Evolutionary conservation across 176 grass and related monocot genomes (phyloP).

Genomic region (Phyllostachys edulis): DNA sequence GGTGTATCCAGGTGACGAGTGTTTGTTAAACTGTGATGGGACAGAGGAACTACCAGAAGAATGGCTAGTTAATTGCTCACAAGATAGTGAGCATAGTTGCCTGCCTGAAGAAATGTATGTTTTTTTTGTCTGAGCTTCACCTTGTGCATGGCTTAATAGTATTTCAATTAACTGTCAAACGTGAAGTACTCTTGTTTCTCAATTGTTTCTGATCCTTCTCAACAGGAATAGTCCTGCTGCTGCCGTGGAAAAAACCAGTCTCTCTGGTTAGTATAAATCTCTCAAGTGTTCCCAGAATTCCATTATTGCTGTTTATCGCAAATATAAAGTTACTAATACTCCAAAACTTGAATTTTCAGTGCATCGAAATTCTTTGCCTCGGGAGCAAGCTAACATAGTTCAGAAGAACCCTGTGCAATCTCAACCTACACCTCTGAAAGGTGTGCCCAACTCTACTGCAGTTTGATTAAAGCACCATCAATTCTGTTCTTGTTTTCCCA

Average conservation of each 20-base stretch:
- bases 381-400: constrained; percentile 36
- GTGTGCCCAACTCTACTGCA: not conserved
- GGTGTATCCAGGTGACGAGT: constrained; percentile 50
- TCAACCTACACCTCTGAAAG: constrained; percentile 51
- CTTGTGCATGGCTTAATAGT: not conserved
- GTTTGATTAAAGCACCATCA: not conserved
- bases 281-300: not conserved
- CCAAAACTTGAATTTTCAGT: constrained; percentile 35
- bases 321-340: not conserved
- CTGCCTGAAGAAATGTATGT: constrained; percentile 61
- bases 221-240: constrained; percentile 55
- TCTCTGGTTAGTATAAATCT: constrained; percentile 48
- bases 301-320: not conserved
- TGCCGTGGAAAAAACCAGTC: constrained; percentile 34
- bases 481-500: not conserved
- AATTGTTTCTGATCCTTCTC: constrained; percentile 24
- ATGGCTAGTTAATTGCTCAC: constrained; percentile 71
- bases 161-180: not conserved
- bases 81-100: constrained; percentile 50
- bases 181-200: not conserved
- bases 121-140: not conserved
- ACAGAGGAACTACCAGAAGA: constrained; percentile 72
- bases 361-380: constrained; percentile 22
- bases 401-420: constrained; percentile 30
- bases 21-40: constrained; percentile 57